A percentile compares a stretch with the other conserved stretches of the same genome.
phyloP scores from a whole-genome alignment of 371 early-diverging fungal genomes.

The Mycotypha africana region DNA sequence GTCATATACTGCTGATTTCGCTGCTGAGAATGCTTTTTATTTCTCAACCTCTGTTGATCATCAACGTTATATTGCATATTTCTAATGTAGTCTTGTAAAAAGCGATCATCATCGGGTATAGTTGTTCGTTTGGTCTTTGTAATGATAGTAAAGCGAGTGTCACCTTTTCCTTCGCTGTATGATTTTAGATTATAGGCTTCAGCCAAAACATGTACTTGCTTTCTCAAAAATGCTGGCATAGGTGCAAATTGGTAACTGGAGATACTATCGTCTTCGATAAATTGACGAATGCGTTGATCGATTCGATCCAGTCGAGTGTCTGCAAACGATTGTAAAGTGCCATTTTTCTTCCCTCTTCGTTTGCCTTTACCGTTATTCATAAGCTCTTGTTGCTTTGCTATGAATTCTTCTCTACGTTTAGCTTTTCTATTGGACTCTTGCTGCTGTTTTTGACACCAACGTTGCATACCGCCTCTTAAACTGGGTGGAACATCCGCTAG shows the following conservation, averaged over 20 bases:
- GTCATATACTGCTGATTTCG: not conserved
- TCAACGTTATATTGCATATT: conserved; percentile 29
- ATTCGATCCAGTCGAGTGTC: too few species aligned
- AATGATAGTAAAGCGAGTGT: conserved; percentile 23
- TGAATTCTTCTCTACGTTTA: conserved; percentile 6
- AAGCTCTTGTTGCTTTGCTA: conserved; percentile 9
- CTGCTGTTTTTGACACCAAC: conserved; percentile 26
- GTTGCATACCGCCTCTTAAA: conserved; percentile 13
- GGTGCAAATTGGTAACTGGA: conserved; percentile 44
- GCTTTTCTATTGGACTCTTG: too few species aligned
- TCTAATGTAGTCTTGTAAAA: conserved; percentile 36
- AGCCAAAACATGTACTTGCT: conserved; percentile 49
- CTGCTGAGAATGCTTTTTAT: conserved; percentile 3
- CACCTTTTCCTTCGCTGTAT: conserved; percentile 43
- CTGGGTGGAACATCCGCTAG: conserved; percentile 21
- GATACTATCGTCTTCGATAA: conserved; percentile 31
- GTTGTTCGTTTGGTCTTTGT: conserved; percentile 47
- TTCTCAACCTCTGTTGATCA: conserved; percentile 13
- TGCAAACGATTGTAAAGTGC: too few species aligned
- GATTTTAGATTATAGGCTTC: conserved; percentile 47
- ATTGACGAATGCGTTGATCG: conserved; percentile 33
- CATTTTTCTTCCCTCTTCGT: too few species aligned
- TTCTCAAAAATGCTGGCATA: conserved; percentile 45
- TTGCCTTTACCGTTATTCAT: conserved; percentile 12
- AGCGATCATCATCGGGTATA: conserved; percentile 44